These are phyloP conservation scores for Aristolochia californica DNA, from an alignment of 164 flowering plant genomes.

Conservation along the genomic window DNA sequence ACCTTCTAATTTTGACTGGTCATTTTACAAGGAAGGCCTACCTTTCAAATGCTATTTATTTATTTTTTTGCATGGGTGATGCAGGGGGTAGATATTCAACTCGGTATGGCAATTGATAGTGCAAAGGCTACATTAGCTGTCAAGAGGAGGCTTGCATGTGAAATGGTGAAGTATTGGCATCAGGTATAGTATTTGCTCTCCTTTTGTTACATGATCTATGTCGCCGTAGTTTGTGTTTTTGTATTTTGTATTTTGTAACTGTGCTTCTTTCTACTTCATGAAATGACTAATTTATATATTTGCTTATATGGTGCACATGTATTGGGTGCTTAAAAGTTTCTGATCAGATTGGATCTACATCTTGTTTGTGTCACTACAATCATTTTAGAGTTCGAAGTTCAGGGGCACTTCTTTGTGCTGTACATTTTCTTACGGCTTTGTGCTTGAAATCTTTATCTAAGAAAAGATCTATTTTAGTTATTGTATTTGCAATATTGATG, in stretches of 20 bases:
- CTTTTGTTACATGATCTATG: too few species aligned
- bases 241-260: neutral
- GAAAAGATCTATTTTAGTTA: too few species aligned
- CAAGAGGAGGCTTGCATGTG: slow-evolving; percentile 95
- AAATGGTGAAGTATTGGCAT: slow-evolving; percentile 96
- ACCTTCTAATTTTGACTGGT: neutral
- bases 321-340: too few species aligned
- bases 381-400: too few species aligned
- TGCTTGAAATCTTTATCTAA: too few species aligned
- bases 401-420: too few species aligned
- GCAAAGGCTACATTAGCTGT: slow-evolving; percentile 95
- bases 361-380: too few species aligned
- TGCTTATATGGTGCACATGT: too few species aligned
- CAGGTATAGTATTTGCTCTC: slow-evolving; percentile 51
- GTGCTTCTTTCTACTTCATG: neutral
- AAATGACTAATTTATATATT: neutral
- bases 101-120: slow-evolving; percentile 97
- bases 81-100: slow-evolving; percentile 88
- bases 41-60: neutral
- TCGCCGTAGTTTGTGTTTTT: neutral
- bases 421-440: too few species aligned
- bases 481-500: too few species aligned
- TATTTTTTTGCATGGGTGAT: neutral
- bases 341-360: too few species aligned
- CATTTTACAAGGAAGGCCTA: neutral